Base-by-base conservation (phyloP, 495 filamentous ascomycete species). In the Podospora pseudoanserina region DNA sequence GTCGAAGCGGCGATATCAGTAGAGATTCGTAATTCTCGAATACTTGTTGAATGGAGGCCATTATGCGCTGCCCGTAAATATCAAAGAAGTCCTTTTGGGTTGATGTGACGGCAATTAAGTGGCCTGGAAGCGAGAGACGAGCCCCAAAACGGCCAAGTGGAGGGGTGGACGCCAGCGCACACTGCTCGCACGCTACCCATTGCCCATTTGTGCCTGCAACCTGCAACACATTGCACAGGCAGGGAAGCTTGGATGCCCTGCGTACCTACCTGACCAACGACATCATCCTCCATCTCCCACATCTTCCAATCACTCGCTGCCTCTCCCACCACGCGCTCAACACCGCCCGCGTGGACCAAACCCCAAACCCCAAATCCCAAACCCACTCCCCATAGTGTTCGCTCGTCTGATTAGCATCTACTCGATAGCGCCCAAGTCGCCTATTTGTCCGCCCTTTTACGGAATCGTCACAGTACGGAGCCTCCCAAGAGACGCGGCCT, bases 201-300 rank as follows among this genome's bases (percentile, higher is more conserved):
- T 56, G 34, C 18, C 9, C 49, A 49, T 23, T 65, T 55, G 60
- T 60, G 55, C 20, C 60, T 70, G 60, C 66, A 58, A 27, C 60
- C 60, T 63, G 60, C 32, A 63, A 63, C 60, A 63, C 60, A 66
- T 57, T 60, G 56, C 64, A 66, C 61, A 64, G 55, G 55, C 55
- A 58, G 23, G 53, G 32, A 63, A 64, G 64, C 64, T 66, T 66
- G 64, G 64, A 61, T 53, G n/a, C 55, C 0, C 23, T 53, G n/a
- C 55, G n/a, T 58, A 20, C 23, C 55, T 26, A 20, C 18, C 55
- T 58, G 63, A 68, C 70, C 68, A 72, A 72, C 72, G 71, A 74
- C 72, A 74, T 72, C 70, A 74, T 71, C 23, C 55, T 49, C 71
- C 69, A 65, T 71, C 69, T 68, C 65, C 63, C 65, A 69, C 60